These are phyloP conservation scores for Candida krabiensis DNA, from an alignment of 805 yeast genomes.

Conservation along the genomic window DNA sequence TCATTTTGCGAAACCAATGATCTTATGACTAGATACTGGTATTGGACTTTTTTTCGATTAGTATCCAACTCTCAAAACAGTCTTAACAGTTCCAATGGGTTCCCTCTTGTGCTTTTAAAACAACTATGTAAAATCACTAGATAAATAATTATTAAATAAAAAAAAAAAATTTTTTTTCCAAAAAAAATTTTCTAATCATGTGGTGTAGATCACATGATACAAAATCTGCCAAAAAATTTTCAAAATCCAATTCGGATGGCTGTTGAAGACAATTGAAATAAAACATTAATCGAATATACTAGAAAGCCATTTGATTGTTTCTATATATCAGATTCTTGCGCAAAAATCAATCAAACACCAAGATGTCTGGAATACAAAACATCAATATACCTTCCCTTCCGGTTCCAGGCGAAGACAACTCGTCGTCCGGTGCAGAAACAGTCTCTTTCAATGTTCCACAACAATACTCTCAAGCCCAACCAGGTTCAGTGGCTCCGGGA, in stretches of 20 bases:
- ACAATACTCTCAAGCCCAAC: slow-evolving; percentile 26
- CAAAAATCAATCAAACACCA: neutral
- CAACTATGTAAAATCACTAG: no score
- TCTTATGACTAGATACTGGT: neutral
- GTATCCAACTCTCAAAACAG: no score
- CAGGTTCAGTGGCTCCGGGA: slow-evolving; percentile 30
- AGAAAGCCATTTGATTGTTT: no score
- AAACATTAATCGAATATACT: no score
- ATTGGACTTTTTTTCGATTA: no score
- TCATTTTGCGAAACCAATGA: slow-evolving; percentile 44
- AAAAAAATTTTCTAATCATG: neutral
- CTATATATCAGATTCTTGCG: no score
- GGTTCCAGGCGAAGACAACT: slow-evolving; percentile 49
- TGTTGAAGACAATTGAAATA: no score
- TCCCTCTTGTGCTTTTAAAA: no score
- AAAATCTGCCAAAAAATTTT: no score
- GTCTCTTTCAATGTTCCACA: slow-evolving; percentile 15
- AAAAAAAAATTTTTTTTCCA: neutral
- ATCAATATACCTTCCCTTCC: slow-evolving; percentile 58
- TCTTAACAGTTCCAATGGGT: no score
- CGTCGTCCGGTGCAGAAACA: slow-evolving; percentile 17
- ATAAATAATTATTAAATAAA: no score
- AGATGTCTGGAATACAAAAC: slow-evolving; percentile 31
- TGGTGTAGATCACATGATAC: neutral
- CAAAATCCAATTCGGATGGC: no score